Evolutionary conservation across 306 rosid genomes (phyloP), one percentile per base, ranked within the genome.

Genomic region (Prunus mume): DNA sequence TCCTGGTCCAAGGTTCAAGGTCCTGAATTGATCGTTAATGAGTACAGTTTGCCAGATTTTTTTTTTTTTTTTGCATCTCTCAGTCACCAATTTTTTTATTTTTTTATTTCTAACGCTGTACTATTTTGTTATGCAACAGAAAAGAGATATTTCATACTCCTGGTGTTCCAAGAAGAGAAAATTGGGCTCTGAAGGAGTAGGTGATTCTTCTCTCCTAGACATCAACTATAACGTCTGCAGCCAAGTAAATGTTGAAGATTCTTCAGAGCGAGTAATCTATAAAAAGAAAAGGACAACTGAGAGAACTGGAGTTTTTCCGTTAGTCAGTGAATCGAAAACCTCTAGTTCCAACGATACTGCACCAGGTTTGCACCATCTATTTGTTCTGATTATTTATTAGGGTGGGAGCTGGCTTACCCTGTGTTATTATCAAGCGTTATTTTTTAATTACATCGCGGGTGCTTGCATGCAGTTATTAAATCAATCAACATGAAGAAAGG

Each of bases 401-500:
- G 8, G n/a, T 65, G 8, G 20, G 68, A 46, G 12, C 55, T 55
- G 50, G 43, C 14, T 12, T 20, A 46, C 12, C 0, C 1, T 27
- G 24, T 38, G 69, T 74, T 20, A 27, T 8, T 60, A 18, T 45
- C 47, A 62, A 58, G 28, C 61, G 45, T 38, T 20, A 51, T 38
- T 65, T 47, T 60, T 27, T n/a, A 30, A 15, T 79, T 28, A 65
- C 25, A 5, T 15, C 25, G 17, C 9, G 63, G 72, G 9, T 20
- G 17, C 46, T 69, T 45, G 22, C 52, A 24, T 28, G 75, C 87
- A 89, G 92, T 83, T 58, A 86, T 87, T 56, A 73, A 80, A 71
- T 68, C 92, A 64, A 89, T 87, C 78, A 86, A 76, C 74, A 87
- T 81, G 88, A 87, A 82, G 80, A 95, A 92, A 84, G 99, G 98